phyloP scores from a whole-genome alignment of 2,329 filamentous ascomycete genomes.

The Claviceps quebecensis region DNA sequence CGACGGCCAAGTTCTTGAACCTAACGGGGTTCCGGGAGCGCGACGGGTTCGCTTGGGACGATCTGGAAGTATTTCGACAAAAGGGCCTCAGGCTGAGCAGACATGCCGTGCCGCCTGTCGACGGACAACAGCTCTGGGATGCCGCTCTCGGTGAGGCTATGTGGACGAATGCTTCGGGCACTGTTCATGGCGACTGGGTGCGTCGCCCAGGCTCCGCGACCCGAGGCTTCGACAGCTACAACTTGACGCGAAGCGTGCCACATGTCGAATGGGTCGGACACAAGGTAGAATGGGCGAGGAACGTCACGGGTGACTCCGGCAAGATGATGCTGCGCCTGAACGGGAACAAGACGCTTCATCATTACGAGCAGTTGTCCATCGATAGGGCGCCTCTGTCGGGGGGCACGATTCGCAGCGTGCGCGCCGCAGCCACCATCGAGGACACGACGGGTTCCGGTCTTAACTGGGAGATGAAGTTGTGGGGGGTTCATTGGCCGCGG shows the following conservation, averaged over 20 bases:
- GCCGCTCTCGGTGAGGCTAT: conserved; percentile 27
- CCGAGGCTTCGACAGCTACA: conserved; percentile 37
- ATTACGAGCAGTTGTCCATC: conserved; percentile 26
- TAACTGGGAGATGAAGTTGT: conserved; percentile 65
- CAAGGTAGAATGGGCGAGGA: conserved; percentile 55
- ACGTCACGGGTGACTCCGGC: conserved; percentile 62
- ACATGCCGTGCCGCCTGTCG: conserved; percentile 32
- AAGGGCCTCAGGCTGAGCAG: conserved; percentile 48
- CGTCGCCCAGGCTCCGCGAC: conserved; percentile 36
- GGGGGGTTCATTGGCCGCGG: conserved; percentile 77
- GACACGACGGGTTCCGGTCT: conserved; percentile 53
- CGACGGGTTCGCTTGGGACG: conserved; percentile 67
- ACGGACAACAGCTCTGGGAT: conserved; percentile 27
- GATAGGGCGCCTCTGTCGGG: conserved; percentile 25
- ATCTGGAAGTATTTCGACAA: conserved; percentile 51
- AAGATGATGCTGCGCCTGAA: conserved; percentile 53
- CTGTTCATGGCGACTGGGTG: conserved; percentile 63
- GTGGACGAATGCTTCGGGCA: conserved; percentile 71
- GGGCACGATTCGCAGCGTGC: conserved; percentile 52
- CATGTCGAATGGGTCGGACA: conserved; percentile 49
- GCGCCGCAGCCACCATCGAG: conserved; percentile 56
- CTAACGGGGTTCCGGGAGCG: conserved; percentile 63
- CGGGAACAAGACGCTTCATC: conserved; percentile 35
- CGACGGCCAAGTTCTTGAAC: conserved; percentile 39
- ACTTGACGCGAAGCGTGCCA: conserved; percentile 51